Evolutionary conservation across 805 yeast species (phyloP), one percentile per base, ranked within the genome.

Genomic region (Metschnikowia sp.): DNA sequence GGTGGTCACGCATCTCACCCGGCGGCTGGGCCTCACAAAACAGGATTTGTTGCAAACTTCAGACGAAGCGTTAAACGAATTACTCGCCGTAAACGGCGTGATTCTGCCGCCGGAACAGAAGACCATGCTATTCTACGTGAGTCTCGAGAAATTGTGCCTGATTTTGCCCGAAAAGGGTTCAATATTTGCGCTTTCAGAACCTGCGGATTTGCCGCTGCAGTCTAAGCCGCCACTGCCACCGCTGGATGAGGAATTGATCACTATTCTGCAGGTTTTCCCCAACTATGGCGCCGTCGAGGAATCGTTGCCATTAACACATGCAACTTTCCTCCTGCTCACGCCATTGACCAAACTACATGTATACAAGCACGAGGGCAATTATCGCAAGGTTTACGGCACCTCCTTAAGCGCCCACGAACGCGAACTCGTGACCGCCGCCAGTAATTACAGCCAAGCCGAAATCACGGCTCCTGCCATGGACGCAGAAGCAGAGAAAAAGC

Each of bases 181-280:
- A 13, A 9, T 39, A 5, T 50, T 63, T 4, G 42, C 46, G 32
- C 44, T 41, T 9, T 31, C 33, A 13, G 40, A 15, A 4, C 29
- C 19, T 2, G 32, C 19, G 12, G 4, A 4, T 8, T 3, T 11
- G 12, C 19, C 34, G 30, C 38, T 13, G 32, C 12, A 36, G 9
- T 56, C 64, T 41, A 63, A 60, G 44, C 54, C 53, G 10, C 49
- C 62, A 8, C 29, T 28, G 31, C 40, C 47, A 13, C 12, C 42
- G 18, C 36, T 45, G 34, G 59, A 54, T 8, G 64, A 61, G 7
- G 74, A 66, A 39, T 60, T 59, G 39, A 64, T 72, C 32, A 66
- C 71, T 1, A 53, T 71, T 3, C 55, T 62, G 30, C 76, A 69
- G 47, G 69, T 70, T 10, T 72, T 72, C 47, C 77, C 77, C 15